Evolutionary conservation across 108 stramenopile species (phyloP).

Genomic region (Halocafeteria seosinensis): DNA sequence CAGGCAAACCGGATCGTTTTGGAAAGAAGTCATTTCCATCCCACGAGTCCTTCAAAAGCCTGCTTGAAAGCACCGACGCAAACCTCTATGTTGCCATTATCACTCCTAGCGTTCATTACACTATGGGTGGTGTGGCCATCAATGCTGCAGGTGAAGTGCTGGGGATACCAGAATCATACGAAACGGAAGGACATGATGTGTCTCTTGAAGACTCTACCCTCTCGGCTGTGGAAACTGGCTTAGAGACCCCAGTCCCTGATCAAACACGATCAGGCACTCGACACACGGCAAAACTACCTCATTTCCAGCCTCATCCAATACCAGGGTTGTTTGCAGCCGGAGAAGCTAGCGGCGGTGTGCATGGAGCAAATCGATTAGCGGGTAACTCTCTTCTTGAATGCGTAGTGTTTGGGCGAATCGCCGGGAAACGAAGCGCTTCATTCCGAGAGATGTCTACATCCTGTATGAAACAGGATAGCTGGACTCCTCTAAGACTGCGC

Average conservation of each 20-base stretch:
- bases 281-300: not conserved
- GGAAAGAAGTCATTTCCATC: slow-evolving; percentile 6
- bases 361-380: slow-evolving; percentile 56
- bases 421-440: slow-evolving; percentile 35
- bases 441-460: too few species aligned
- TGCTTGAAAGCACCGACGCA: too few species aligned
- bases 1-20: not conserved
- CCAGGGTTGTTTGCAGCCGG: slow-evolving; percentile 51
- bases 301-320: slow-evolving; percentile 23
- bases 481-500: not conserved
- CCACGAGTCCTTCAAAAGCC: not conserved
- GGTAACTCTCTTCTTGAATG: slow-evolving; percentile 72
- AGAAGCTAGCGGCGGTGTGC: slow-evolving; percentile 58
- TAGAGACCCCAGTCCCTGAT: too few species aligned
- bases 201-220: not conserved
- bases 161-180: not conserved
- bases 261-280: not conserved
- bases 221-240: too few species aligned
- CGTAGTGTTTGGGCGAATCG: slow-evolving; percentile 61
- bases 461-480: not conserved
- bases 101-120: slow-evolving; percentile 64
- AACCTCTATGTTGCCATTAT: slow-evolving; percentile 13
- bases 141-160: slow-evolving; percentile 48
- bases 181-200: not conserved
- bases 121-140: slow-evolving; percentile 68